Evolutionary conservation across 2,329 filamentous ascomycete species (phyloP).

Genomic region (Zymoseptoria tritici): DNA sequence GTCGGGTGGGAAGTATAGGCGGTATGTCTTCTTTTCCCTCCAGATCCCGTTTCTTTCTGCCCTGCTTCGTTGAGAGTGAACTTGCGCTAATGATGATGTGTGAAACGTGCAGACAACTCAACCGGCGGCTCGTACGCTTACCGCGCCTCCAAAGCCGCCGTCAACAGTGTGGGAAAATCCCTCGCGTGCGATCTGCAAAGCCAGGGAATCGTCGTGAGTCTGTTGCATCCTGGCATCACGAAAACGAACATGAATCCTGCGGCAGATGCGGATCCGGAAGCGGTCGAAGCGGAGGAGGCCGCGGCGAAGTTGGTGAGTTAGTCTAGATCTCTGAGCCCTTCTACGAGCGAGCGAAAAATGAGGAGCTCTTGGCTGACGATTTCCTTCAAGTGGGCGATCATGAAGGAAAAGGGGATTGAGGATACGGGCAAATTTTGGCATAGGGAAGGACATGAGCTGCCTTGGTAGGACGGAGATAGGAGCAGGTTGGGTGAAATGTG

Average conservation of each 20-base stretch:
- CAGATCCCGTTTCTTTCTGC: too few relatives aligned
- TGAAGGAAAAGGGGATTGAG: conserved; percentile 34
- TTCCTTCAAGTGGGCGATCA: conserved; percentile 28
- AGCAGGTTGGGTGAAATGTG: too few relatives aligned
- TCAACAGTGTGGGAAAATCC: conserved; percentile 40
- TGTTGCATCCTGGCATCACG: conserved; percentile 41
- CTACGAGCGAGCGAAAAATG: too few relatives aligned
- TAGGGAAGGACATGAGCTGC: conserved; percentile 37
- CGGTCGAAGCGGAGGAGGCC: conserved; percentile 40
- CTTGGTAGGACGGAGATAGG: conserved; percentile 29
- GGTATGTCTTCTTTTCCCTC: conserved; percentile 7
- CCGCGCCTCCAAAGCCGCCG: conserved; percentile 38
- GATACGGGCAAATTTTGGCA: conserved; percentile 41
- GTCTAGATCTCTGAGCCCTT: too few relatives aligned
- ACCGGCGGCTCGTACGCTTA: conserved; percentile 40
- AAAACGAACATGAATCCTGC: conserved; percentile 30
- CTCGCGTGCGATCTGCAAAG: conserved; percentile 36
- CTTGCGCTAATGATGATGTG: too few relatives aligned
- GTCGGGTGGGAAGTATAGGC: conserved; percentile 37
- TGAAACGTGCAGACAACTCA: conserved; percentile 27
- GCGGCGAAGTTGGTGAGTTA: conserved; percentile 32
- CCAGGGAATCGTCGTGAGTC: conserved; percentile 34
- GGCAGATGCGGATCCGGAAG: conserved; percentile 24
- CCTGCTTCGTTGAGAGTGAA: too few relatives aligned
- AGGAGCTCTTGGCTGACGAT: neutral